Base-by-base conservation (phyloP, 2,329 filamentous ascomycete species). In the Cercospora canescens region DNA sequence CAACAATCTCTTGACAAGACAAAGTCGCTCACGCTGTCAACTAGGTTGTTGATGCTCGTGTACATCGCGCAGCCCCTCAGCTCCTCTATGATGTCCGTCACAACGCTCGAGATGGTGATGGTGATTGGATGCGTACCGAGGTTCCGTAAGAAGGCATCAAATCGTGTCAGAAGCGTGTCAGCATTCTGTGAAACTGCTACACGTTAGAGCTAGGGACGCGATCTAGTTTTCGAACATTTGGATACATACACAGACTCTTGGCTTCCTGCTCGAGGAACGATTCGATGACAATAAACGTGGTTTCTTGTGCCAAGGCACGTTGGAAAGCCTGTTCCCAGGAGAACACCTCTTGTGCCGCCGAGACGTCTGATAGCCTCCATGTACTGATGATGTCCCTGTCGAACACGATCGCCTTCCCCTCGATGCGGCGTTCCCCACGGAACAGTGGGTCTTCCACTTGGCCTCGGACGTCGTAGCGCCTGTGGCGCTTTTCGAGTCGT, bases 301-400 rank as follows among this genome's bases (percentile, higher is more conserved):
- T 74, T 62, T 72, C 70, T 24, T 65, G 57, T 24, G 64, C 70
- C 30, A 74, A 35, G 18, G 71, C 73, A 21, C 63, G 54, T 41
- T 70, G 71, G 60, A 74, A 74, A 6, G 67, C 68, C 65, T 71
- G 71, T 50, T 74, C 73, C 72, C 68, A 74, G 62, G 71, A 70
- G 56, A 67, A 74, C 11, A 74, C 60, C 66, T 74, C 70, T 28
- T 71, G 70, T 26, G 68, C 72, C 24, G 66, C 61, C 39, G 62
- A 37, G 5, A 60, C 28, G 18, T 60, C 60, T 11, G 70, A 70
- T 16, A 74, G 37, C 6, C 70, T 60, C 73, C 73, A 74, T 1
- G 69, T 71, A 6, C 66, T 70, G 9, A 72, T 66, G 21, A 73
- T 64, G 60, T 74, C 73, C 26, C 65, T 59, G 59, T 74, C 73